phyloP scores from a whole-genome alignment of 345 rosid species.

The Citrus australasica region DNA sequence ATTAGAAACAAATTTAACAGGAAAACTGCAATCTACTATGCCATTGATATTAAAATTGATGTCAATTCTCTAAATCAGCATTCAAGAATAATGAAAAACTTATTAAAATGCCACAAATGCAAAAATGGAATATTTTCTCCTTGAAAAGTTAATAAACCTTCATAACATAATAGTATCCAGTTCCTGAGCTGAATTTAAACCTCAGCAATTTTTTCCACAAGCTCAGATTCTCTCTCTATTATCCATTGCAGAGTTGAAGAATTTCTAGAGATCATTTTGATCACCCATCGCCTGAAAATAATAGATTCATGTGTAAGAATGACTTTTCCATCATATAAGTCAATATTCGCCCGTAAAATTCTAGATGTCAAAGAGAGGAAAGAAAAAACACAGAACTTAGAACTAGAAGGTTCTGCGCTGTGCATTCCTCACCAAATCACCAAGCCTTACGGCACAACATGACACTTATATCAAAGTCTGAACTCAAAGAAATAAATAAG shows the following conservation, averaged over 20 bases:
- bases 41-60: neutral
- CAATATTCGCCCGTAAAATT: neutral
- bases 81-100: neutral
- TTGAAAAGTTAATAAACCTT: constrained; percentile 47
- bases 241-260: constrained; percentile 45
- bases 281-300: constrained; percentile 78
- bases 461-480: neutral
- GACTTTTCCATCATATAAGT: neutral
- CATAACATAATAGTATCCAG: constrained; percentile 38
- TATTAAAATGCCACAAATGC: constrained; percentile 9
- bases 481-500: neutral
- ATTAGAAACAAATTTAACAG: neutral
- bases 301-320: constrained; percentile 3
- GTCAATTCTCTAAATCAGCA: neutral
- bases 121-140: constrained; percentile 9
- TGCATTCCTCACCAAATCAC: neutral
- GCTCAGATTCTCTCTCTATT: constrained; percentile 71
- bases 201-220: constrained; percentile 85
- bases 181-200: constrained; percentile 55
- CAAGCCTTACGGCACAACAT: neutral
- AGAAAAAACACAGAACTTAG: neutral
- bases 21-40: neutral
- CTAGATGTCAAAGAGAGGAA: neutral
- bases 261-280: constrained; percentile 61
- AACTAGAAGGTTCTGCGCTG: neutral